These are phyloP conservation scores for Mycena capillaripes DNA, from an alignment of 768 basidiomycete species.

Conservation along the genomic window DNA sequence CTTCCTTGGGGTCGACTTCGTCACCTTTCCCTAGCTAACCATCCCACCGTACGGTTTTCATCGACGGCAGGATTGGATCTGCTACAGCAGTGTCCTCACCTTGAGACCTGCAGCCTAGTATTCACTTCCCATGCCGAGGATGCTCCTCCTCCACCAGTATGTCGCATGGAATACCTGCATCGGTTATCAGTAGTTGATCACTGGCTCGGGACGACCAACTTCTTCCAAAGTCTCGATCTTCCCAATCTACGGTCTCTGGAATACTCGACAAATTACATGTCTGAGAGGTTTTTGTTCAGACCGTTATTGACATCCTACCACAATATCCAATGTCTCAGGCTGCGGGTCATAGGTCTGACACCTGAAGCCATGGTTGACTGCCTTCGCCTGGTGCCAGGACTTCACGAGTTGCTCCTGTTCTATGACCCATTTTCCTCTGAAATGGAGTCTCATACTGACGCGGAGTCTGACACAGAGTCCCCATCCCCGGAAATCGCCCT, in stretches of 20 bases:
- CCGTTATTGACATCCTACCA: background rate
- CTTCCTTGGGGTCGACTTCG: background rate
- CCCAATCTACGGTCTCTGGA: background rate
- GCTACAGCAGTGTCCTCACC: no score
- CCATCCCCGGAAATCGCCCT: no score
- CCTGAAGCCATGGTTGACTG: background rate
- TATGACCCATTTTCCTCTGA: no score
- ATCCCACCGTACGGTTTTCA: no score
- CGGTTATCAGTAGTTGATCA: constrained; percentile 46
- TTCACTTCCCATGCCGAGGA: no score
- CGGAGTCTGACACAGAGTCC: no score
- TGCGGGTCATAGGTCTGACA: background rate
- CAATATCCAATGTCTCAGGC: background rate
- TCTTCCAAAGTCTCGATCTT: background rate
- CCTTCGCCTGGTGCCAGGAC: background rate
- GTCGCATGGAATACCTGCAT: background rate
- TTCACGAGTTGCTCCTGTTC: background rate
- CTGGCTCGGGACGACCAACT: background rate
- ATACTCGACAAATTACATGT: background rate
- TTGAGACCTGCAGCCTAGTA: no score
- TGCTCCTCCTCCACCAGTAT: no score
- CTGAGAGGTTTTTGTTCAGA: background rate
- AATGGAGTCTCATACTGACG: background rate
- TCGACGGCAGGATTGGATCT: no score
- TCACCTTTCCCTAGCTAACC: no score